phyloP scores from a whole-genome alignment of 495 filamentous ascomycete genomes.

The Neurospora pannonica region DNA sequence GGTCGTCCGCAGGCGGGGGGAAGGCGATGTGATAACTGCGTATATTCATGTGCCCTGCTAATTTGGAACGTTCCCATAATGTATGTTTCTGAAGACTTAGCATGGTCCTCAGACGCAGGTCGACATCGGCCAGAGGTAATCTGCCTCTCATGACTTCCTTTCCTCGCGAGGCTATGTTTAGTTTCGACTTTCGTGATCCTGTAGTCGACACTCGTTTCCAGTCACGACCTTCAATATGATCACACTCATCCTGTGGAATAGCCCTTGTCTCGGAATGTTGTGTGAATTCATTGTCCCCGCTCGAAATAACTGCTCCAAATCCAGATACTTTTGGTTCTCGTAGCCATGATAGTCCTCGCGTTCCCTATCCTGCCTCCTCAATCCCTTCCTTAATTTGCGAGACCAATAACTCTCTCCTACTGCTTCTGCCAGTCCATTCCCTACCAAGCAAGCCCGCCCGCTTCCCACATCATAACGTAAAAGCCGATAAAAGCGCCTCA shows the following conservation, averaged over 20 bases:
- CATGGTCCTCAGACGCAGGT: not conserved
- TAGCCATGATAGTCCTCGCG: not conserved
- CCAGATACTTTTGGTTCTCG: not conserved
- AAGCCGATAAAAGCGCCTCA: not conserved
- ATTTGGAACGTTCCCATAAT: not conserved
- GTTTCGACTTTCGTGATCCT: not conserved
- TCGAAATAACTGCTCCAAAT: not conserved
- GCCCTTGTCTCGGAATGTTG: not conserved
- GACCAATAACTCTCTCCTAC: not conserved
- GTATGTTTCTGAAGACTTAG: not conserved
- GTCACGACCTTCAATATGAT: not conserved
- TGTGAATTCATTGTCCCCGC: not conserved
- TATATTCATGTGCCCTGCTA: not conserved
- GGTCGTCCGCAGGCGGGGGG: not conserved
- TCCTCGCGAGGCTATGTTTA: not conserved
- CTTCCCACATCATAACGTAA: not conserved
- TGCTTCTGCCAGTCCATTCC: not conserved
- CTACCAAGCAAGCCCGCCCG: not conserved
- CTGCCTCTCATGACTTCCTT: not conserved
- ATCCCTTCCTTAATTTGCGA: not conserved
- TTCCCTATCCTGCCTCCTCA: not conserved
- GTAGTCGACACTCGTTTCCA: not conserved
- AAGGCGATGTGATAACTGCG: not conserved
- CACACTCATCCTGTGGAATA: not conserved
- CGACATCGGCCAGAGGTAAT: not conserved